Evolutionary conservation across 305 asterid species (phyloP).

Genomic region (Solanum chacoense): DNA sequence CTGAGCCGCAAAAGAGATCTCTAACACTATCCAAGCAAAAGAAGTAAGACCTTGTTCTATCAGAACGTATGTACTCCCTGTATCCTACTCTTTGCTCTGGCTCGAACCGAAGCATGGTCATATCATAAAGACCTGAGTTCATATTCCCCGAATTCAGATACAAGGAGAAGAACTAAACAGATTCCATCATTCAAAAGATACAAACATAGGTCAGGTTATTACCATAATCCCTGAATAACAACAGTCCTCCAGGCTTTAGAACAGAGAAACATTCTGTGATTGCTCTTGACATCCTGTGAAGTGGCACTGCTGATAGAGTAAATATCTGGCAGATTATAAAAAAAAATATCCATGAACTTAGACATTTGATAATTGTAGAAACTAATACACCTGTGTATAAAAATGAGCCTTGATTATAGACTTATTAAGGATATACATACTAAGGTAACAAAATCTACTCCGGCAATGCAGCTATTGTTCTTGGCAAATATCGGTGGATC

Average conservation of each 20-base stretch:
- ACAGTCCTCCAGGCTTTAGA: slow-evolving; percentile 77
- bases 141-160: not conserved
- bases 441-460: slow-evolving; percentile 72
- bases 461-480: slow-evolving; percentile 52
- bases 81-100: slow-evolving; percentile 62
- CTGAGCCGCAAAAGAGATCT: slow-evolving; percentile 46
- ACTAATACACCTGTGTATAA: not conserved
- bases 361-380: not conserved
- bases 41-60: slow-evolving; percentile 87
- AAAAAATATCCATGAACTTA: not conserved
- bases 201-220: slow-evolving; percentile 11
- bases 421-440: slow-evolving; percentile 24
- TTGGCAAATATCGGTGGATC: slow-evolving; percentile 11
- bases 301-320: slow-evolving; percentile 84
- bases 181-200: not conserved
- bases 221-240: slow-evolving; percentile 93
- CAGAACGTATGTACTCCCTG: slow-evolving; percentile 78
- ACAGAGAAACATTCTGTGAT: slow-evolving; percentile 57
- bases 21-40: slow-evolving; percentile 60
- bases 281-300: slow-evolving; percentile 55
- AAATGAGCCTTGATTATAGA: not conserved
- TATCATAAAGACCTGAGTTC: slow-evolving; percentile 72
- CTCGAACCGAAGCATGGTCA: slow-evolving; percentile 92
- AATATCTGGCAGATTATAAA: slow-evolving; percentile 49
- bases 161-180: not conserved